Evolutionary conservation across 140 eudicot species (phyloP), one percentile per base, ranked within the genome.

Genomic region (Flaveria floridana): DNA sequence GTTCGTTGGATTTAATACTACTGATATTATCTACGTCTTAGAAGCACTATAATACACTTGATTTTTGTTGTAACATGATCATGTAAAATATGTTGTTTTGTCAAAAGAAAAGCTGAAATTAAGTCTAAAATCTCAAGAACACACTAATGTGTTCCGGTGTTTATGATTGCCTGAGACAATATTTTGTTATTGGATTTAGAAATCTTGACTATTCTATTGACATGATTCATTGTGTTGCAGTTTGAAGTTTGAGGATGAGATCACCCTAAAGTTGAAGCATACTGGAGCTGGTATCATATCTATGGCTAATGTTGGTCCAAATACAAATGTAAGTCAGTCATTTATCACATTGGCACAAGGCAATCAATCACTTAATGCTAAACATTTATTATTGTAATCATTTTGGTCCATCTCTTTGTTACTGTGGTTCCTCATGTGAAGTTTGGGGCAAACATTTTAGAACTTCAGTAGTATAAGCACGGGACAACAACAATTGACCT

Each of bases 261-360:
- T 93, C 26, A 78, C 76, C 73, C 85, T 88, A 70, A 83, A 82
- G 79, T 73, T 94, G 77, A 90, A 94, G 89, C 99, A 90, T 81
- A 88, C 99, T 14, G 99, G 99, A 76, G 99, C 96, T 70, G 99
- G 97, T 64, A 88, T 94, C 79, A 34, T 94, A 74, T 94, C 99
- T 78, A 94, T 94, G 99, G 96, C 97, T 41, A 94, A 94, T 88
- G 99, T 97, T 74, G 99, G 99, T 82, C 97, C 99, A 42, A 88
- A 93, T 82, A 93, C 97, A 46, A 94, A 94, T 73, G 99, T 97
- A 68, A 94, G 99, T 81, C 99, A 90, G 80, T 93, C 90, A 78
- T 93, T 93, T 26, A 86, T 90, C 68, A 93, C 99, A 51, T 79
- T 90, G 85, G 97, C 97, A 76, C 99, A 97, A 7, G 86, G 10